Evolutionary conservation across 768 basidiomycete species (phyloP).

Genomic region (Punctularia strigosozonata): DNA sequence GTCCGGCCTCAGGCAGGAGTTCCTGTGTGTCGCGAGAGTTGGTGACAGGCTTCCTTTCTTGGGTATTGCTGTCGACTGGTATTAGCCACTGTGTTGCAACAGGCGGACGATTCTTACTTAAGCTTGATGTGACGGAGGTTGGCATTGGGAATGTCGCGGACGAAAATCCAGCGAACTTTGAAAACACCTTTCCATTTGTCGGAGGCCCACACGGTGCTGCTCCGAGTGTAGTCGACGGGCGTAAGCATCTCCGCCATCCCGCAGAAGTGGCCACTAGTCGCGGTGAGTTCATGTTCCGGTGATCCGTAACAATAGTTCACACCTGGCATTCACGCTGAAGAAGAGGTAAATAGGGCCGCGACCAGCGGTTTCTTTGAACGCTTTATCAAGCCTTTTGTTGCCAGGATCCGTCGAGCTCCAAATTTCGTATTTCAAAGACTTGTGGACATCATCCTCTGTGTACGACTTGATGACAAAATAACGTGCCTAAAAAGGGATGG

Average conservation of each 20-base stretch:
- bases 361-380: constrained; percentile 89
- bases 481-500: constrained; percentile 44
- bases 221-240: constrained; percentile 87
- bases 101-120: constrained; percentile 35
- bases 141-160: constrained; percentile 88
- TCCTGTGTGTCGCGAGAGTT: constrained; percentile 98
- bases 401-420: constrained; percentile 97
- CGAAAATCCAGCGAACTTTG: constrained; percentile 96
- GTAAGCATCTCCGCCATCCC: constrained; percentile 99
- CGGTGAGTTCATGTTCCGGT: not conserved
- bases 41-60: constrained; percentile 96
- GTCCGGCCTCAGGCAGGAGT: constrained; percentile 87
- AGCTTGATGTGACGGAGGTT: constrained; percentile 83
- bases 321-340: constrained; percentile 94
- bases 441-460: constrained; percentile 98
- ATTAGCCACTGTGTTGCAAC: not conserved
- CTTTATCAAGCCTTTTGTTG: constrained; percentile 94
- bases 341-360: constrained; percentile 95
- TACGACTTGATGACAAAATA: constrained; percentile 99
- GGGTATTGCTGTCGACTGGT: constrained; percentile 66
- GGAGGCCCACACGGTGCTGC: constrained; percentile 96
- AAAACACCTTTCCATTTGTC: constrained; percentile 99
- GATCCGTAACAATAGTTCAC: constrained; percentile 4
- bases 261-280: constrained; percentile 85
- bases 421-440: constrained; percentile 94